These are phyloP conservation scores for Picea abies DNA, from an alignment of 83 land plant species.

Conservation along the genomic window DNA sequence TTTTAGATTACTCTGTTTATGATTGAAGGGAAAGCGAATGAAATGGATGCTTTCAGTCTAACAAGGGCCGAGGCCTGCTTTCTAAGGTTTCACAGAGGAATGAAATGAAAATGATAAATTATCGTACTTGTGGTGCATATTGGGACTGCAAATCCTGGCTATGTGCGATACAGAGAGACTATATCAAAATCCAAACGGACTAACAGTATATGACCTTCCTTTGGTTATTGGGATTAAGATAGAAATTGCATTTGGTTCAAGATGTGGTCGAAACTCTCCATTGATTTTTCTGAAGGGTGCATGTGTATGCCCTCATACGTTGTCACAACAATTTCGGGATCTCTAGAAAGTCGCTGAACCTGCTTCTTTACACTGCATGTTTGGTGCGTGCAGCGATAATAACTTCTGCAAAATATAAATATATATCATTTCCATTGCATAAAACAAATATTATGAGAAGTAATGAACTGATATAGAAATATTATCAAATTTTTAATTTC, in stretches of 20 bases:
- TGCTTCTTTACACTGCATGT: constrained; percentile 64
- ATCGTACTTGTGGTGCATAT: background rate
- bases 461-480: too few species aligned
- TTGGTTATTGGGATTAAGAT: constrained; percentile 16
- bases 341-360: constrained; percentile 39
- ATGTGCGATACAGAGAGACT: too few species aligned
- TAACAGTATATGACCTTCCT: background rate
- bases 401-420: constrained; percentile 26
- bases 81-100: too few species aligned
- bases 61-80: too few species aligned
- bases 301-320: constrained; percentile 62
- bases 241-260: constrained; percentile 52
- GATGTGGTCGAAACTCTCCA: constrained; percentile 45
- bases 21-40: too few species aligned
- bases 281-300: constrained; percentile 52
- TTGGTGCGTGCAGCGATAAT: constrained; percentile 50
- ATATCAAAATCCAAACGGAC: background rate
- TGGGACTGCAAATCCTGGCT: background rate
- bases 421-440: too few species aligned
- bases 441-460: too few species aligned
- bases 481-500: too few species aligned
- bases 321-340: constrained; percentile 47
- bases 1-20: too few species aligned
- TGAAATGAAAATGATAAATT: too few species aligned
- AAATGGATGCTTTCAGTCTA: too few species aligned